Percentiles rank a stretch among this genome's conserved stretches.
Evolutionary conservation across 2,329 filamentous ascomycete species (phyloP).

Genomic region (Keithomyces neogunnii): DNA sequence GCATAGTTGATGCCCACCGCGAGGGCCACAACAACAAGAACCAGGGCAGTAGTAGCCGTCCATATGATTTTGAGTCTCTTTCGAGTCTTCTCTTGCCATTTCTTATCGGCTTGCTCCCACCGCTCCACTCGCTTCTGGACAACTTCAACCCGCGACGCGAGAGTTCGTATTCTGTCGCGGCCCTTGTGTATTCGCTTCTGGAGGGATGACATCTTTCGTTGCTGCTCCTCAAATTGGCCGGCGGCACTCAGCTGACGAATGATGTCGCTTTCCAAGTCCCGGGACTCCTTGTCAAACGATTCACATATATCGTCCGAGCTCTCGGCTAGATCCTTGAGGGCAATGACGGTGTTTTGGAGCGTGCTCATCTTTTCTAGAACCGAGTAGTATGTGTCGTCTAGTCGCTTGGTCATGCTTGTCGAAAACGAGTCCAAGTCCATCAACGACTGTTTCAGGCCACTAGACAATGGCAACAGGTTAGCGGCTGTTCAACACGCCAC

Average conservation of each 20-base stretch:
- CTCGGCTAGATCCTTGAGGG: conserved; percentile 58
- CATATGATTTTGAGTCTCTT: conserved; percentile 54
- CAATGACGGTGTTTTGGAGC: conserved; percentile 55
- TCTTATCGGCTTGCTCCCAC: conserved; percentile 58
- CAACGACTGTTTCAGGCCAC: conserved; percentile 44
- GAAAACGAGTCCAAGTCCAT: conserved; percentile 50
- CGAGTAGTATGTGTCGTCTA: conserved; percentile 68
- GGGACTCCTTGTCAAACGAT: conserved; percentile 51
- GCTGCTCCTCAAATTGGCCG: conserved; percentile 55
- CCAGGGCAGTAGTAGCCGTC: conserved; percentile 44
- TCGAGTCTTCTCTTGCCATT: conserved; percentile 61
- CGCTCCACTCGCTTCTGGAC: conserved; percentile 56
- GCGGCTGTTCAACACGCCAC: neutral
- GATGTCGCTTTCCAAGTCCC: conserved; percentile 52
- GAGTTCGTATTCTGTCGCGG: conserved; percentile 47
- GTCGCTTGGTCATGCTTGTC: conserved; percentile 50
- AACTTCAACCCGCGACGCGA: conserved; percentile 55
- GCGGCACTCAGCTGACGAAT: conserved; percentile 51
- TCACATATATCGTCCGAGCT: conserved; percentile 49
- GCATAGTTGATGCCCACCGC: conserved; percentile 23
- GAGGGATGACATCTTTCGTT: conserved; percentile 52
- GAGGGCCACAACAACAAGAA: conserved; percentile 39
- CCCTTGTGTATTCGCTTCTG: conserved; percentile 53
- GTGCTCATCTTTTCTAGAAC: conserved; percentile 60
- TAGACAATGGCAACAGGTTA: conserved; percentile 16